Evolutionary conservation across 164 flowering plant species (phyloP), one percentile per base, ranked within the genome.

Genomic region (Berberis thunbergii): DNA sequence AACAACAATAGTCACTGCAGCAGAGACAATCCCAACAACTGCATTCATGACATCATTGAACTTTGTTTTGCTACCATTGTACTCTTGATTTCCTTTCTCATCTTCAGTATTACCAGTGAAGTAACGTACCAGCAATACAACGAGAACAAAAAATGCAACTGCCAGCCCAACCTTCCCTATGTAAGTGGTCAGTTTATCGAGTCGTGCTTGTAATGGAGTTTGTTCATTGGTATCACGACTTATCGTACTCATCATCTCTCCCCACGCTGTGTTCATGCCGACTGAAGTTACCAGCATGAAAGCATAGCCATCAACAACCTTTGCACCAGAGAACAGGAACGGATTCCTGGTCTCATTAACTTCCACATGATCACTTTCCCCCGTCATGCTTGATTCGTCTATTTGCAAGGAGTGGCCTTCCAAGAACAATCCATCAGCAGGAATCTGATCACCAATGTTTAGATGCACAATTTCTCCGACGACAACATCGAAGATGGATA

Each of bases 131-230:
- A 75, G 2, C 46, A 75, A 7, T 9, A 77, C 83, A 0, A 72
- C 45, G 9, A 80, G 79, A 45, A 77, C 77, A 8, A 80, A 53
- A 41, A 76, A 73, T 6, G 85, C 88, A n/a, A 83, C 86, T 1
- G 73, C 57, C 60, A 85, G 65, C 8, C 87, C 86, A 50, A 78
- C 71, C 60, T 81, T 81, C n/a, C 86, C 86, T 4, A 87, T 77
- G 0, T 76, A 72, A 4, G 86, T 73, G 2, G 88, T 79, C 3
- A 87, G 76, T 72, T 76, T 79, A 72, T 82, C 70, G 10, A 87
- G 81, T 13, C 88, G 70, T 0, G 39, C 79, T 64, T 87, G 94
- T 41, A 87, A 61, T 9, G 90, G 94, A 0, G 94, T 87, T 46
- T 71, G 67, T 62, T 85, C 86, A 10, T 60, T 45, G 4, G 71